phyloP scores from a whole-genome alignment of 2,329 filamentous ascomycete species.

The Neurospora sp. region DNA sequence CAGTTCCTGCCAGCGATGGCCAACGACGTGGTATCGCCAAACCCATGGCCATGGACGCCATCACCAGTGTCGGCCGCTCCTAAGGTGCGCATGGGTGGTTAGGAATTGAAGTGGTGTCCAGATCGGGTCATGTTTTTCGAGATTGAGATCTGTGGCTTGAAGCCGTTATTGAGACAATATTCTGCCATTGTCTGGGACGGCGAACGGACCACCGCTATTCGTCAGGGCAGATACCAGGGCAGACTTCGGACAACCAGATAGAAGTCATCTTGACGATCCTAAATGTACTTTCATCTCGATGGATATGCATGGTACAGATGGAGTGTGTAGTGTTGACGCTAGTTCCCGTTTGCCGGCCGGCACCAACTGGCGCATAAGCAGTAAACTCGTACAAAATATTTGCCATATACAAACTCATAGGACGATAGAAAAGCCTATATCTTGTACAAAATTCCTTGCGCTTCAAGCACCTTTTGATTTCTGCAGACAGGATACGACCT shows the following conservation, averaged over 20 bases:
- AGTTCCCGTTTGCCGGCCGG: background rate
- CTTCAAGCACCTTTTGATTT: background rate
- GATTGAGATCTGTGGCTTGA: background rate
- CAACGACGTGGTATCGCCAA: background rate
- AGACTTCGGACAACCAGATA: background rate
- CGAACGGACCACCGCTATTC: background rate
- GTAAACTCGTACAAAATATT: background rate
- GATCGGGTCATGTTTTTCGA: background rate
- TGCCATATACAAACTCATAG: background rate
- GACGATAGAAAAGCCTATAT: background rate
- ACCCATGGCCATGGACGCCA: background rate
- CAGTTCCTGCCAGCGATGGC: background rate
- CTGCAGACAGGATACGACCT: background rate
- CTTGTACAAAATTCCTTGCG: background rate
- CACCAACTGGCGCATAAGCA: background rate
- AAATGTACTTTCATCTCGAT: background rate
- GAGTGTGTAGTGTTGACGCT: background rate
- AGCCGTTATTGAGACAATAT: background rate
- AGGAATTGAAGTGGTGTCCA: background rate
- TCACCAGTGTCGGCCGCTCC: background rate
- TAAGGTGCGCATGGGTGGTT: too few relatives aligned
- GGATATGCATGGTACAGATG: background rate
- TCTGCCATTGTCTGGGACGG: background rate
- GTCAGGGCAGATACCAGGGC: background rate
- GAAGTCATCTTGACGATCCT: background rate